Conservation (phyloP, 768 basidiomycete genomes). For the Hypsizygus marmoreus region DNA sequence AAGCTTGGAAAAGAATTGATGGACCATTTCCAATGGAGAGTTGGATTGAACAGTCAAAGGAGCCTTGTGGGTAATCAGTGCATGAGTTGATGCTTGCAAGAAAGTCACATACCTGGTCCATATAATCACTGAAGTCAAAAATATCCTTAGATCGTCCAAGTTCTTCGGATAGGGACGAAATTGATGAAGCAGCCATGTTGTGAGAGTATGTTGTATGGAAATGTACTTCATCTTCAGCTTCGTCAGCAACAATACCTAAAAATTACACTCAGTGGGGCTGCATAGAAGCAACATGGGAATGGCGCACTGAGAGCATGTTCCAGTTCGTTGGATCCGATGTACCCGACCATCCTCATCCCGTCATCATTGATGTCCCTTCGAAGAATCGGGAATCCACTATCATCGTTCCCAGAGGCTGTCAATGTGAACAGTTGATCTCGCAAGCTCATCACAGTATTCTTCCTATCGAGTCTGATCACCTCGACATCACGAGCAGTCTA, state of each 20-base stretch:
- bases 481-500: conserved; percentile 71
- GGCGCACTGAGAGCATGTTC: conserved; percentile 86
- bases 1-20: conserved; percentile 92
- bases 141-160: conserved; percentile 44
- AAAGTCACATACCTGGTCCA: conserved; percentile 69
- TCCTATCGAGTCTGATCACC: conserved; percentile 67
- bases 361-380: conserved; percentile 46
- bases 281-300: background rate
- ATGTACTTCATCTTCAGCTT: conserved; percentile 63
- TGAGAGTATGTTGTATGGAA: conserved; percentile 57
- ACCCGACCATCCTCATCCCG: conserved; percentile 76
- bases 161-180: conserved; percentile 59
- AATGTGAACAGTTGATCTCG: conserved; percentile 66
- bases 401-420: conserved; percentile 61
- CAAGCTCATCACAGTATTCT: conserved; percentile 79
- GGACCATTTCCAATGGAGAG: conserved; percentile 88
- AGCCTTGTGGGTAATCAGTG: conserved; percentile 48
- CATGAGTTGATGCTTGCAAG: background rate
- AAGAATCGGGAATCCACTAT: conserved; percentile 88
- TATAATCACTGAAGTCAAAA: conserved; percentile 84
- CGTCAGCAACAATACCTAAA: conserved; percentile 73
- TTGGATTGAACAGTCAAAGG: conserved; percentile 84
- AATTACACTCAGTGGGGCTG: conserved; percentile 2
- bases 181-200: conserved; percentile 51
- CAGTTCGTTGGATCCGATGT: conserved; percentile 90